Evolutionary conservation across 495 filamentous ascomycete genomes (phyloP).

Genomic region (Aspergillus mulundensis): DNA sequence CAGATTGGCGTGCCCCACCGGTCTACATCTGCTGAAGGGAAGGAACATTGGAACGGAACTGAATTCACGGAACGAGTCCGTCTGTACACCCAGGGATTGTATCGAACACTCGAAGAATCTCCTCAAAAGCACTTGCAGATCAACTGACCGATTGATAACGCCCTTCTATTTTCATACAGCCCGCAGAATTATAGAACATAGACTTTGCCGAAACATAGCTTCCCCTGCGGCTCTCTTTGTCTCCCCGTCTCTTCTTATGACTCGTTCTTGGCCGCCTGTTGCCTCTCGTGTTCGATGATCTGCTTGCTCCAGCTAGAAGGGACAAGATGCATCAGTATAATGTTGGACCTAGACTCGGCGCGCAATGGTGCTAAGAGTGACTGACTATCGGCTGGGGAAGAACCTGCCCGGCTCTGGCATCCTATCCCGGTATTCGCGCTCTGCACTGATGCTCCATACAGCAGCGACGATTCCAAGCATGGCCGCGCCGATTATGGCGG

Average conservation of each 20-base stretch:
- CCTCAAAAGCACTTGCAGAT: slow-evolving; percentile 41
- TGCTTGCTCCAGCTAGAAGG: slow-evolving; percentile 79
- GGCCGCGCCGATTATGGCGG: slow-evolving; percentile 70
- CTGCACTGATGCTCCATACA: slow-evolving; percentile 76
- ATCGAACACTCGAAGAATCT: slow-evolving; percentile 43
- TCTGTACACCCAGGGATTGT: slow-evolving; percentile 49
- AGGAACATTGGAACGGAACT: slow-evolving; percentile 76
- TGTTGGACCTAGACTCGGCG: not conserved
- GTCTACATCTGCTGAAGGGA: slow-evolving; percentile 43
- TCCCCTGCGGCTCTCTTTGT: slow-evolving; percentile 19
- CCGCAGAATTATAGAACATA: slow-evolving; percentile 37
- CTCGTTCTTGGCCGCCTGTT: slow-evolving; percentile 53
- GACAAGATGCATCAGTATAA: slow-evolving; percentile 19
- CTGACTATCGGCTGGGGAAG: slow-evolving; percentile 94
- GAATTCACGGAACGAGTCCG: slow-evolving; percentile 50
- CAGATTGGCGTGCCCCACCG: slow-evolving; percentile 79
- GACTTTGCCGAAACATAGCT: slow-evolving; percentile 26
- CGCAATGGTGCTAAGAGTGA: slow-evolving; percentile 20
- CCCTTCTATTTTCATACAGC: slow-evolving; percentile 47
- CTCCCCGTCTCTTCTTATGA: slow-evolving; percentile 28
- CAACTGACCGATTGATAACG: slow-evolving; percentile 45
- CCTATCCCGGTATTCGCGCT: slow-evolving; percentile 70
- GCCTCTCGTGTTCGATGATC: slow-evolving; percentile 80
- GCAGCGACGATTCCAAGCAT: slow-evolving; percentile 71
- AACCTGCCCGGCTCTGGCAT: slow-evolving; percentile 87